These are phyloP conservation scores for Colletotrichum sp. DNA, from an alignment of 2,329 filamentous ascomycete species.

Conservation along the genomic window DNA sequence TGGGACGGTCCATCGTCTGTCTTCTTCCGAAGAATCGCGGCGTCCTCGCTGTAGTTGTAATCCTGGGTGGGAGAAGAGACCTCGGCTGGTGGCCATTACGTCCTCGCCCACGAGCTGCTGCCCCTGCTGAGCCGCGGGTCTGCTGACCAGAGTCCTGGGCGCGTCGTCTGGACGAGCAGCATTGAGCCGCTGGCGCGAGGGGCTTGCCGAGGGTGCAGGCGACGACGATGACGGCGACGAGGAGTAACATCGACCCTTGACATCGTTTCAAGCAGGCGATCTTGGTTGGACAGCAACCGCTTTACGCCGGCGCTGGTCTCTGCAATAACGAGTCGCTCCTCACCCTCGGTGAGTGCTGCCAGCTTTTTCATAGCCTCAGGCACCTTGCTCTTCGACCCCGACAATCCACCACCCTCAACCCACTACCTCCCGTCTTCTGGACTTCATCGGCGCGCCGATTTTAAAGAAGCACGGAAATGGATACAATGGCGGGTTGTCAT, in stretches of 20 bases:
- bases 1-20: no score
- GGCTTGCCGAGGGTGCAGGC: no score
- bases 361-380: slow-evolving; percentile 43
- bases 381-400: slow-evolving; percentile 44
- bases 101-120: slow-evolving; percentile 81
- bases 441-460: no score
- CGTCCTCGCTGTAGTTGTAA: no score
- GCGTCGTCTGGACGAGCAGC: slow-evolving; percentile 88
- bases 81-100: slow-evolving; percentile 73
- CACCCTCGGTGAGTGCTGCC: slow-evolving; percentile 43
- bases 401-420: slow-evolving; percentile 60
- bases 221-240: slow-evolving; percentile 32
- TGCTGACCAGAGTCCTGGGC: slow-evolving; percentile 52
- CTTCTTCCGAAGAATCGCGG: no score
- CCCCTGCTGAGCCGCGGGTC: slow-evolving; percentile 68
- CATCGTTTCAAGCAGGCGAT: slow-evolving; percentile 36
- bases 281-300: slow-evolving; percentile 39
- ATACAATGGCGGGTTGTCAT: no score
- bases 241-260: slow-evolving; percentile 34
- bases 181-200: slow-evolving; percentile 65
- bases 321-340: slow-evolving; percentile 47
- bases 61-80: no score
- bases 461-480: no score
- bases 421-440: slow-evolving; percentile 57
- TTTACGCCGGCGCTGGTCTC: slow-evolving; percentile 45